phyloP scores from a whole-genome alignment of 129 eudicot genomes.

The Flaveria sonorensis region DNA sequence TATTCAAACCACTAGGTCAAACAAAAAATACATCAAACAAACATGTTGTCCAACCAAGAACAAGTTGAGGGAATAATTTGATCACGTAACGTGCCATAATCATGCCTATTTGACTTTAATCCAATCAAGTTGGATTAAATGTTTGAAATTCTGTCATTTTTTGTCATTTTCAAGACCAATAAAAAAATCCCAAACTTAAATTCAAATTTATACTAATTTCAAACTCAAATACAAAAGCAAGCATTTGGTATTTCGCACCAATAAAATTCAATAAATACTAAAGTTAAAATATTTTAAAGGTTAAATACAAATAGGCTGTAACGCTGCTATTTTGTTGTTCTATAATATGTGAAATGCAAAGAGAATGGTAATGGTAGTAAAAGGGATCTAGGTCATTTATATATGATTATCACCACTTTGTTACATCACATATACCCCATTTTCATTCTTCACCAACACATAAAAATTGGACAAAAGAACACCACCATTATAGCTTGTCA shows the following conservation, averaged over 20 bases:
- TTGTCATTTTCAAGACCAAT: constrained; percentile 7
- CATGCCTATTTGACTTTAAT: constrained; percentile 6
- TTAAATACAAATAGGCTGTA: neutral
- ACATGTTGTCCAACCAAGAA: neutral
- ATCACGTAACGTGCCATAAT: neutral
- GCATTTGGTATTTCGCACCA: neutral
- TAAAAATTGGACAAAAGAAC: constrained; percentile 14
- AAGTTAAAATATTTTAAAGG: neutral
- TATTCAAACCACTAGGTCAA: neutral
- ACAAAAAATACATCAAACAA: neutral
- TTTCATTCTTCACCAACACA: constrained; percentile 23
- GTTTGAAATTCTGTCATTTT: constrained; percentile 20
- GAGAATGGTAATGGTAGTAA: constrained; percentile 29
- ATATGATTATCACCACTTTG: constrained; percentile 31
- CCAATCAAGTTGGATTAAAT: neutral
- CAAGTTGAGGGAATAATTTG: neutral
- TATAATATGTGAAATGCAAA: constrained; percentile 24
- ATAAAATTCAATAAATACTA: neutral
- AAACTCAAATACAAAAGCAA: constrained; percentile 16
- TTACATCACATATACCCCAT: constrained; percentile 19
- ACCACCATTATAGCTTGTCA: constrained; percentile 28
- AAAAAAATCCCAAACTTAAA: neutral
- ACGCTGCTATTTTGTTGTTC: neutral
- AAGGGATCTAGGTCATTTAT: constrained; percentile 35
- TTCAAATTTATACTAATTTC: neutral